A percentile compares a stretch with the other conserved stretches of the same genome.
Evolutionary conservation across 2,329 filamentous ascomycete species (phyloP).

Genomic region (Pseudocercospora fijiensis): DNA sequence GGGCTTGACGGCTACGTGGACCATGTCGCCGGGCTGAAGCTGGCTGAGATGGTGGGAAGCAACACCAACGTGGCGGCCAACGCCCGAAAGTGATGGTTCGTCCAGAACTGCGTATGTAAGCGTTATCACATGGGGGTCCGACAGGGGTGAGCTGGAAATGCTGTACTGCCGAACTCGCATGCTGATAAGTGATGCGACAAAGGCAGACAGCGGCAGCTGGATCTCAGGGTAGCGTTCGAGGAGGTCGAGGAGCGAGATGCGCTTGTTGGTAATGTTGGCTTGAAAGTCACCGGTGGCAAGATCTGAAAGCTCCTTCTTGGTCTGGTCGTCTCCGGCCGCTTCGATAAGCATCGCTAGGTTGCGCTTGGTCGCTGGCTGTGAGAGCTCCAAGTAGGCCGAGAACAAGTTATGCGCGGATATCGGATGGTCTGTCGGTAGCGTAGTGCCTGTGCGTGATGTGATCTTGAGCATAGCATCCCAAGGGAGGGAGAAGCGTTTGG

Average conservation of each 20-base stretch:
- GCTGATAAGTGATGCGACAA: slow-evolving; percentile 69
- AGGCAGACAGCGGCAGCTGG: slow-evolving; percentile 63
- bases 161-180: slow-evolving; percentile 57
- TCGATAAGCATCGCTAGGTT: slow-evolving; percentile 53
- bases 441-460: slow-evolving; percentile 59
- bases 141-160: slow-evolving; percentile 39
- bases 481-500: slow-evolving; percentile 64
- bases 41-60: slow-evolving; percentile 45
- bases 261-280: slow-evolving; percentile 40
- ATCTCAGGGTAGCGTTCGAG: slow-evolving; percentile 63
- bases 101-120: slow-evolving; percentile 64
- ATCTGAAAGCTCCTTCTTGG: slow-evolving; percentile 51
- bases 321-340: slow-evolving; percentile 50
- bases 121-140: slow-evolving; percentile 35
- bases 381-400: slow-evolving; percentile 69
- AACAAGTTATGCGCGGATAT: slow-evolving; percentile 65
- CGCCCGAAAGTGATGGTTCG: slow-evolving; percentile 26
- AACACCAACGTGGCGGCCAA: slow-evolving; percentile 45
- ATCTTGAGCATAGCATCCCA: slow-evolving; percentile 59
- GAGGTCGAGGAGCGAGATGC: slow-evolving; percentile 64
- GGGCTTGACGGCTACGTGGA: slow-evolving; percentile 45
- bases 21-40: slow-evolving; percentile 43
- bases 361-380: slow-evolving; percentile 69
- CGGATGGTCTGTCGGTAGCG: slow-evolving; percentile 61
- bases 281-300: slow-evolving; percentile 44